Conservation (phyloP, 2,329 filamentous ascomycete genomes). For the Penicillium sp. region DNA sequence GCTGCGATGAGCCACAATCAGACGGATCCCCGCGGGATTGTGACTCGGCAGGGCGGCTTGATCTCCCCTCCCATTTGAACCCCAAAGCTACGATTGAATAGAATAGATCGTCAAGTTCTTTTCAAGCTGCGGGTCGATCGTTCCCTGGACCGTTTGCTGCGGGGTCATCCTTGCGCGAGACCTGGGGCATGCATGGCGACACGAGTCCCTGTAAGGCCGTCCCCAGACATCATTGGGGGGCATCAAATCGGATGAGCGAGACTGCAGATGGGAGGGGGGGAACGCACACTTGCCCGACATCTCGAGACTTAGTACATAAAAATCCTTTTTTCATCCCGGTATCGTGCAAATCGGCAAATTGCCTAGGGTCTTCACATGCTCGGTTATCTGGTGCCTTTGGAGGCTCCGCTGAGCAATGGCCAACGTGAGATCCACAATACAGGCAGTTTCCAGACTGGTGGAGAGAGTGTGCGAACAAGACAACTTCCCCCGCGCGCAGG, state of each 20-base stretch:
- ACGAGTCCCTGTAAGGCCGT: constrained; percentile 11
- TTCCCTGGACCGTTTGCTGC: constrained; percentile 22
- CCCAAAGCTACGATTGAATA: not conserved
- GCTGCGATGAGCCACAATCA: too few relatives aligned
- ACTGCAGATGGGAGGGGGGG: not conserved
- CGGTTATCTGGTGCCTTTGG: constrained; percentile 27
- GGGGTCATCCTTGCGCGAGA: constrained; percentile 26
- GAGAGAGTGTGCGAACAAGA: not conserved
- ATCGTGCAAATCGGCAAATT: not conserved
- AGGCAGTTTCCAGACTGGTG: not conserved
- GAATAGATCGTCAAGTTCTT: constrained; percentile 8
- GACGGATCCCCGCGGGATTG: not conserved
- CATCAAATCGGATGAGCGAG: constrained; percentile 5
- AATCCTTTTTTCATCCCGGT: not conserved
- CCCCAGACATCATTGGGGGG: constrained; percentile 12
- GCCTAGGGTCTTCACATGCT: constrained; percentile 31
- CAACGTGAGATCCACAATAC: constrained; percentile 15
- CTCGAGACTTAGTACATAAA: not conserved
- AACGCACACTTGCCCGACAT: not conserved
- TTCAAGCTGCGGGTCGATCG: constrained; percentile 15
- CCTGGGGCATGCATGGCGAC: constrained; percentile 21
- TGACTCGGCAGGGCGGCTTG: not conserved
- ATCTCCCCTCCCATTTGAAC: not conserved
- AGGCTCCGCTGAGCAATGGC: constrained; percentile 19
- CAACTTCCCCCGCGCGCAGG: not conserved